These are phyloP conservation scores for Metschnikowia bowlesiae DNA, from an alignment of 805 yeast genomes.

Conservation along the genomic window DNA sequence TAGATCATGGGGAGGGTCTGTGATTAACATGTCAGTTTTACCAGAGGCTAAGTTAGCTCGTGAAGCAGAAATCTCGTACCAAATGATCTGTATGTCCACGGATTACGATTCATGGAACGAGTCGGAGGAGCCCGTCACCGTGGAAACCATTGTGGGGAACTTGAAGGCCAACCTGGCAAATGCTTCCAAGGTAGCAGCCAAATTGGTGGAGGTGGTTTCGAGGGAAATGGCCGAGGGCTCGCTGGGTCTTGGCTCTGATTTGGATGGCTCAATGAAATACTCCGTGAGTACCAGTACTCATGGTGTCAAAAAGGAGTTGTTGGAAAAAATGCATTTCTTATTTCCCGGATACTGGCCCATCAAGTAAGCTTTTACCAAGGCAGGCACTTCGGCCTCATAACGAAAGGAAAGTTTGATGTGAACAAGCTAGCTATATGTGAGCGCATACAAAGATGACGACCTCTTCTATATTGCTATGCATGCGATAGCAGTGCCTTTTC, in stretches of 20 bases:
- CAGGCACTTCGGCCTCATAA: no score
- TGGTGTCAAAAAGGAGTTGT: slow-evolving; percentile 67
- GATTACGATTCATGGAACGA: slow-evolving; percentile 99
- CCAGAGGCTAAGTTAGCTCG: slow-evolving; percentile 98
- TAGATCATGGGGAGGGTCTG: slow-evolving; percentile 84
- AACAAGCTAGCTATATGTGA: no score
- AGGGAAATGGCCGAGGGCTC: slow-evolving; percentile 51
- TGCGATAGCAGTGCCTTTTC: no score
- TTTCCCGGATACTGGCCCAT: slow-evolving; percentile 88
- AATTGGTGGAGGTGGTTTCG: slow-evolving; percentile 63
- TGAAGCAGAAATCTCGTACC: slow-evolving; percentile 95
- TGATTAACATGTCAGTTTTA: slow-evolving; percentile 92
- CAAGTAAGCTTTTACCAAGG: slow-evolving; percentile 2
- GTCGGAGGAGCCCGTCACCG: slow-evolving; percentile 93
- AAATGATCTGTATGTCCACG: slow-evolving; percentile 98
- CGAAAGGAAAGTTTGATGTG: no score
- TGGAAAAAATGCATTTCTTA: slow-evolving; percentile 77
- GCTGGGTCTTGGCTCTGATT: slow-evolving; percentile 58
- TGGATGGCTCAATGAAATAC: slow-evolving; percentile 72
- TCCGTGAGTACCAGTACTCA: slow-evolving; percentile 73
- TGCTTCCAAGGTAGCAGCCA: slow-evolving; percentile 74
- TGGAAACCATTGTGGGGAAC: slow-evolving; percentile 93
- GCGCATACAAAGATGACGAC: no score
- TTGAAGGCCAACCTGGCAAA: slow-evolving; percentile 81
- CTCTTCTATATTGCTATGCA: no score